These are phyloP conservation scores for Dothidotthia symphoricarpi DNA, from an alignment of 2,329 filamentous ascomycete genomes.

Conservation along the genomic window DNA sequence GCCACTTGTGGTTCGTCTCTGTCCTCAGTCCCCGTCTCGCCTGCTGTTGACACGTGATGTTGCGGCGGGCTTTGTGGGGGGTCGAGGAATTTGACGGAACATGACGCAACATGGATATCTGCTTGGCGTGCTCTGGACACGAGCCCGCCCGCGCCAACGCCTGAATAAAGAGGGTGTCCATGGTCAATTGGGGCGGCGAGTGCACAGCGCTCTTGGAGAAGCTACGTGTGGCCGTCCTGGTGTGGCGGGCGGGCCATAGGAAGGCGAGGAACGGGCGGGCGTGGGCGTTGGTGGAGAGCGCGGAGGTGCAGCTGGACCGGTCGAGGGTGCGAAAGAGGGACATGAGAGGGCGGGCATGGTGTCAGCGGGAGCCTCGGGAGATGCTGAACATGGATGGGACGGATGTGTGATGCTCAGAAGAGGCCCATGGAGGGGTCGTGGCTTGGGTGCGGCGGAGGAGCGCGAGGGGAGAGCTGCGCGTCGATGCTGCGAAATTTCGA, in stretches of 20 bases:
- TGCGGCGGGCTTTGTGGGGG: constrained; percentile 18
- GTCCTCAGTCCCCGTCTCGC: constrained; percentile 8
- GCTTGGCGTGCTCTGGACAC: constrained; percentile 44
- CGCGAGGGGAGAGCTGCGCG: background rate
- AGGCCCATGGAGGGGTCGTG: too few relatives aligned
- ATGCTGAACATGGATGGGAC: constrained; percentile 3
- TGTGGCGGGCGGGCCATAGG: constrained; percentile 27
- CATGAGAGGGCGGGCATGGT: constrained; percentile 65
- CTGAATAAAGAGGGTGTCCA: constrained; percentile 55
- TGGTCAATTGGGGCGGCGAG: constrained; percentile 19
- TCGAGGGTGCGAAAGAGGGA: constrained; percentile 58
- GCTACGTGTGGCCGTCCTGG: constrained; percentile 9
- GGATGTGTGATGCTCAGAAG: constrained; percentile 1
- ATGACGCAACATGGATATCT: too few relatives aligned
- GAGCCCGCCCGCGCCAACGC: constrained; percentile 54
- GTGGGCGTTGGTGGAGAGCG: constrained; percentile 43
- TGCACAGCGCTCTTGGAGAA: constrained; percentile 21
- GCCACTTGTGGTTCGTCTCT: constrained; percentile 11
- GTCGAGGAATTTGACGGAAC: too few relatives aligned
- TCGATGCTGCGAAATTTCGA: too few relatives aligned
- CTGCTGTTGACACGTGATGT: constrained; percentile 4
- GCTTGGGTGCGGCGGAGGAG: background rate
- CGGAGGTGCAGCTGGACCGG: constrained; percentile 44
- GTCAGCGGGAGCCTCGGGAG: constrained; percentile 36
- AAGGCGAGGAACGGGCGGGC: constrained; percentile 32